Percentiles rank a stretch among this genome's conserved stretches.
Evolutionary conservation across 2,329 filamentous ascomycete genomes (phyloP).

Genomic region (Fusarium setosum): DNA sequence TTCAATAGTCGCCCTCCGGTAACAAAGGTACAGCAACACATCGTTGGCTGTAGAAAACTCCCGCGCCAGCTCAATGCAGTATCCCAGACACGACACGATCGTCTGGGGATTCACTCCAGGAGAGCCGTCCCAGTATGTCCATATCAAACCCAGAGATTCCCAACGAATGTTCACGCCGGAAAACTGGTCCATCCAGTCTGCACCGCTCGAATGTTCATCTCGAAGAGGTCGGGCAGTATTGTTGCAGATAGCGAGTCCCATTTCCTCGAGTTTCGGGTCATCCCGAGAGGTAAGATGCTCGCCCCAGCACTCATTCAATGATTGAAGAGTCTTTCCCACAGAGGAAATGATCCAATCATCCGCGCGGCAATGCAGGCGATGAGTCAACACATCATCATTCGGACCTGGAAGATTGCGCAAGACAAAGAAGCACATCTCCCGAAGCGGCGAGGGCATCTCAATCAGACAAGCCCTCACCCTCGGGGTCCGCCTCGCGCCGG

Average conservation of each 20-base stretch:
- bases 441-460: constrained; percentile 42
- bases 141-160: constrained; percentile 57
- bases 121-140: constrained; percentile 33
- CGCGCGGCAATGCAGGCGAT: constrained; percentile 36
- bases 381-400: constrained; percentile 26
- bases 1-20: constrained; percentile 49
- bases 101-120: neutral
- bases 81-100: constrained; percentile 27
- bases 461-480: constrained; percentile 19
- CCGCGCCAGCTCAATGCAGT: constrained; percentile 49
- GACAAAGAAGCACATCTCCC: constrained; percentile 52
- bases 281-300: constrained; percentile 39
- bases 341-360: constrained; percentile 49
- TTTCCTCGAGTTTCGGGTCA: constrained; percentile 48
- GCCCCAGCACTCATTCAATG: constrained; percentile 48
- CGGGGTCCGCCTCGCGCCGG: constrained; percentile 5
- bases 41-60: constrained; percentile 48
- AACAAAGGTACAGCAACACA: constrained; percentile 50
- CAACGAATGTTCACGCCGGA: constrained; percentile 53
- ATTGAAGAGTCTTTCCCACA: constrained; percentile 43
- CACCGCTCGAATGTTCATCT: constrained; percentile 48
- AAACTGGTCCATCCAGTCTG: constrained; percentile 54
- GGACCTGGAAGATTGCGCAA: constrained; percentile 50
- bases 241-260: constrained; percentile 49
- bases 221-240: constrained; percentile 52